Base-by-base conservation (phyloP, 1,284 basidiomycete genomes). In the Ustilago sp. region DNA sequence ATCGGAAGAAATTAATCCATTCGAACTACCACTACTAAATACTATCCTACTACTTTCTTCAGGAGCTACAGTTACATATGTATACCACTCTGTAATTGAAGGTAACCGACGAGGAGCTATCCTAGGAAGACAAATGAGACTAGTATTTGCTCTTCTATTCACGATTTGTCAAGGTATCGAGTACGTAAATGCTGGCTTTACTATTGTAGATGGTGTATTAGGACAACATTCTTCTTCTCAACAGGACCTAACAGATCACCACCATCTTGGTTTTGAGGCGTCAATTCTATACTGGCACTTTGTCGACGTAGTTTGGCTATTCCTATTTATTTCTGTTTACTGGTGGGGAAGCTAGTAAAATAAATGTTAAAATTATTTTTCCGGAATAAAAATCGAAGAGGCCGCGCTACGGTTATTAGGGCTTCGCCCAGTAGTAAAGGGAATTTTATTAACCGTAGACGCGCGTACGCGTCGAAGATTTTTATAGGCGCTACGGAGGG, bases 121-220 rank as follows among this genome's bases (percentile, higher is more conserved):
- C 59, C 63, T 82, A 51, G 82, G 80, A 57, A 74, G 61, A 61
- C 71, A 78, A 35, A 54, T 84, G 48, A 82, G 80, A 54, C 52
- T 54, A n/a, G 52, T 54, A 38, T 38, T 54, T 54, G 52, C 52
- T 38, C 8, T 54, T 17, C 52, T 36, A 54, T 54, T 38, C 23
- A 36, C 52, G 41, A 54, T 54, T 59, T 82, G 85, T 74, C 86
- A 87, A 83, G 83, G 84, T 66, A 72, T 86, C 55, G 86, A 86
- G 69, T 86, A 86, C 71, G 58, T 60, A 45, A 79, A 82, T 55
- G 84, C 85, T 47, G 59, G 61, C 36, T 85, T 86, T 68, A 84
- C 83, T 62, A 84, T 85, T 74, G 73, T 82, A 48, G 84, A 85
- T 63, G 82, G 83, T 57, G 82, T 81, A 45, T 86, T 45, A 11